phyloP scores from a whole-genome alignment of 192 early-diverging fungal species.

The Chytriomyces sp. region DNA sequence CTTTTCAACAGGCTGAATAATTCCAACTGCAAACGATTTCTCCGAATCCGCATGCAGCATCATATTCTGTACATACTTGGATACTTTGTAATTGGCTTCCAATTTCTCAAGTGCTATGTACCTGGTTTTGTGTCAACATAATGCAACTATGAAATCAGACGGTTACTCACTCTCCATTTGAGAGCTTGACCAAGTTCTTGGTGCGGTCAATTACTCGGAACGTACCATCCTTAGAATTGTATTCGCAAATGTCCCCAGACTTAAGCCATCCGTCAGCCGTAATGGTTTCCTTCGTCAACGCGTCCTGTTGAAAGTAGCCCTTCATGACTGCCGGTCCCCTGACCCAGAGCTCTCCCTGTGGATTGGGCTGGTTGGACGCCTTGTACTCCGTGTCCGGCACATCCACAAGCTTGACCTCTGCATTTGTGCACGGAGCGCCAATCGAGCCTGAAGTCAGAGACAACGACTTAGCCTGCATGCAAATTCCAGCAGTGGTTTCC shows the following conservation, averaged over 20 bases:
- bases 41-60: slow-evolving; percentile 66
- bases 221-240: slow-evolving; percentile 68
- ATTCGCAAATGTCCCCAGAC: slow-evolving; percentile 82
- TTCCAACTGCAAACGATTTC: slow-evolving; percentile 68
- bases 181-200: slow-evolving; percentile 92
- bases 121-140: slow-evolving; percentile 26
- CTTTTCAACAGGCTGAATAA: slow-evolving; percentile 68
- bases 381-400: slow-evolving; percentile 45
- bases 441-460: slow-evolving; percentile 52
- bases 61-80: slow-evolving; percentile 68
- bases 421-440: slow-evolving; percentile 74
- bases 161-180: slow-evolving; percentile 87
- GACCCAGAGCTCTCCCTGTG: slow-evolving; percentile 81
- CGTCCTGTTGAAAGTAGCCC: slow-evolving; percentile 77
- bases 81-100: slow-evolving; percentile 83
- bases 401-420: slow-evolving; percentile 78
- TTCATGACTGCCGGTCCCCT: slow-evolving; percentile 74
- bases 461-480: slow-evolving; percentile 30
- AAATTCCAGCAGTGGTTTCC: slow-evolving; percentile 68
- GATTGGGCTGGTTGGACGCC: slow-evolving; percentile 33
- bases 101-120: slow-evolving; percentile 91
- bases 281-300: slow-evolving; percentile 65
- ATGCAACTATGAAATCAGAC: slow-evolving; percentile 25
- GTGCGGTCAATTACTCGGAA: slow-evolving; percentile 85
- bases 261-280: slow-evolving; percentile 82